Evolutionary conservation across 768 basidiomycete species (phyloP), one percentile per base, ranked within the genome.

Genomic region (Xerocomus spinulosus): DNA sequence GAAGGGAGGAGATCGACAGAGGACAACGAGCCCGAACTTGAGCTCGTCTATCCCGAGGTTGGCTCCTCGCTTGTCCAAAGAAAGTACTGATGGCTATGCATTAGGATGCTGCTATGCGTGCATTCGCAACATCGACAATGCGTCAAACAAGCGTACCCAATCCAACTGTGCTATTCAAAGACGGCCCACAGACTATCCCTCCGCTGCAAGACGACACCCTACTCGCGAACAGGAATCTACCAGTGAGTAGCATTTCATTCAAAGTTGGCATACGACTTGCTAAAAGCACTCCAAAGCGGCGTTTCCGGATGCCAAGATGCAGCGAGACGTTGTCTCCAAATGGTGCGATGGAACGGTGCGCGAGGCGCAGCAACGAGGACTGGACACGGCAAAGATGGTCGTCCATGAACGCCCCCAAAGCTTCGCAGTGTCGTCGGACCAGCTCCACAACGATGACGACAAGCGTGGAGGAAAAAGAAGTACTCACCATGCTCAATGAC

Each of bases 11-110:
- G 10, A 12, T 10, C 26, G 26, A 28, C 10, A 20, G 23, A 17
- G n/a, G n/a, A n/a, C n/a, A n/a, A n/a, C n/a, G n/a, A n/a, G n/a
- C n/a, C n/a, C 4, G 54, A 59, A 4, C 42, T 42, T 2, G 51
- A 54, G n/a, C 59, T 61, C 36, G 38, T 55, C 2, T 55, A 58
- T 25, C 59, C 52, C 40, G 50, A 50, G 38, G 58, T 60, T 2
- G 15, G 49, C 2, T 24, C 4, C 37, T 26, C 9, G 13, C 25
- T 2, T 23, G 5, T 9, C 21, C 7, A 23, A 12, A 14, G 5
- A 4, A 0, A 15, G 9, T 5, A 10, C 17, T 33, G 4, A 49
- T 5, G 18, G 17, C 32, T 24, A 9, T 14, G 2, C n/a, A n/a
- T 21, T 15, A 62, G 60, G 57, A 62, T 24, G 29, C 12, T 14